These are phyloP conservation scores for Wickerhamomyces strasburgensis DNA, from an alignment of 805 yeast species.

Conservation along the genomic window DNA sequence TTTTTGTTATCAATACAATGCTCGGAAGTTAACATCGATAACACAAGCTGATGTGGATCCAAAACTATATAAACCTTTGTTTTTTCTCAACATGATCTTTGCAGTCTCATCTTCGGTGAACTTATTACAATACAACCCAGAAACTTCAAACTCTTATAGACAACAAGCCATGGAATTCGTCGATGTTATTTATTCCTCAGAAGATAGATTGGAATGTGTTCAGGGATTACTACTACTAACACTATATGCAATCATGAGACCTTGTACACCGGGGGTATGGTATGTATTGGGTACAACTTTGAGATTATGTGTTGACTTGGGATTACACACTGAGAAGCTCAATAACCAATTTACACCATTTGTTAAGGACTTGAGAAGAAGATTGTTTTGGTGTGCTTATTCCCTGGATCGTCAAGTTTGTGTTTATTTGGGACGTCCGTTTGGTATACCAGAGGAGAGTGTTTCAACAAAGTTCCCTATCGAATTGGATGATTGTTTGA, in stretches of 20 bases:
- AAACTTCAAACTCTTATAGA: slow-evolving; percentile 65
- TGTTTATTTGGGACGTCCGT: slow-evolving; percentile 81
- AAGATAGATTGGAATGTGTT: slow-evolving; percentile 62
- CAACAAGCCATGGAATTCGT: slow-evolving; percentile 57
- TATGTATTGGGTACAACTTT: slow-evolving; percentile 77
- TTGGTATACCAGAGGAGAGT: slow-evolving; percentile 81
- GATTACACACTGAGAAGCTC: slow-evolving; percentile 65
- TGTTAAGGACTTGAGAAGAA: slow-evolving; percentile 61
- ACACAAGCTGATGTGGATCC: slow-evolving; percentile 36
- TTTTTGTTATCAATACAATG: slow-evolving; percentile 42
- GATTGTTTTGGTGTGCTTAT: slow-evolving; percentile 88
- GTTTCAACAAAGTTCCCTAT: slow-evolving; percentile 70
- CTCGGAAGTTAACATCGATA: slow-evolving; percentile 2
- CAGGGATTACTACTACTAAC: slow-evolving; percentile 69
- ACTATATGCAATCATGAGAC: slow-evolving; percentile 77
- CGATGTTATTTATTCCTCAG: slow-evolving; percentile 51
- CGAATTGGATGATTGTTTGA: slow-evolving; percentile 65
- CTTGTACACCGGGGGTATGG: slow-evolving; percentile 92
- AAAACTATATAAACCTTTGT: slow-evolving; percentile 49
- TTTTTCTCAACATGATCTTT: slow-evolving; percentile 69
- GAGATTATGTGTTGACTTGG: slow-evolving; percentile 77
- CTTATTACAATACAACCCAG: slow-evolving; percentile 60
- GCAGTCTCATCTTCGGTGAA: slow-evolving; percentile 77
- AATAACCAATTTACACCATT: slow-evolving; percentile 44
- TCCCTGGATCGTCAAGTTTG: slow-evolving; percentile 82